These are phyloP conservation scores for Salix purpurea DNA, from an alignment of 345 rosid species.

Conservation along the genomic window DNA sequence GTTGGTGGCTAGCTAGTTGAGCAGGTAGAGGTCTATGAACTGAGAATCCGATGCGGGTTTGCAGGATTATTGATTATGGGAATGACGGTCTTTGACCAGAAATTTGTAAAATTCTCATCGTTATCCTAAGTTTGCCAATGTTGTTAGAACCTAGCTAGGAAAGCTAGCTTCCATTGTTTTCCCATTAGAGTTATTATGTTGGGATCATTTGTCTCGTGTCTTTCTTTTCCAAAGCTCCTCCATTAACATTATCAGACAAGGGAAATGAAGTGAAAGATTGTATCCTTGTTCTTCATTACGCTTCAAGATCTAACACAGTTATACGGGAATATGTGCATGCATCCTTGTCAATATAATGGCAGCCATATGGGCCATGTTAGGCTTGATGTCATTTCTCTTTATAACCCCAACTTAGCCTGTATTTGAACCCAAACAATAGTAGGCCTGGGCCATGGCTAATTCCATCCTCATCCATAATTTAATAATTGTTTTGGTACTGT, in stretches of 20 bases:
- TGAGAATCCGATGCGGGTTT: not conserved
- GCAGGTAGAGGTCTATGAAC: not conserved
- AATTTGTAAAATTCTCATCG: conserved; percentile 16
- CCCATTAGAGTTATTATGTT: not conserved
- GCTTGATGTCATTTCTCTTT: not conserved
- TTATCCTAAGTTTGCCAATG: not conserved
- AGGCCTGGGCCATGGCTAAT: not conserved
- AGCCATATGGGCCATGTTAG: not conserved
- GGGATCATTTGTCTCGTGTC: not conserved
- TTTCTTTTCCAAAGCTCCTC: not conserved
- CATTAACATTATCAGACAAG: not conserved
- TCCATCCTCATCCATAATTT: not conserved
- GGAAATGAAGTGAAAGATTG: not conserved
- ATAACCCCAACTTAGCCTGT: not conserved
- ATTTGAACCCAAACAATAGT: not conserved
- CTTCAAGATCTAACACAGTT: not conserved
- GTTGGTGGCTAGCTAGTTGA: not conserved
- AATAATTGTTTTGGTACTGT: too few species aligned
- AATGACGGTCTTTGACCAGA: not conserved
- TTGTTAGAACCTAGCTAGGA: not conserved
- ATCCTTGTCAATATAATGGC: not conserved
- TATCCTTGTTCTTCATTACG: too few species aligned
- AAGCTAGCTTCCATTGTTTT: not conserved
- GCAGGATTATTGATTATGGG: not conserved
- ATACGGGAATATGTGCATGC: not conserved